Evolutionary conservation across 805 yeast genomes (phyloP), one percentile per base, ranked within the genome.

Genomic region (Nakazawaea wickerhamii): DNA sequence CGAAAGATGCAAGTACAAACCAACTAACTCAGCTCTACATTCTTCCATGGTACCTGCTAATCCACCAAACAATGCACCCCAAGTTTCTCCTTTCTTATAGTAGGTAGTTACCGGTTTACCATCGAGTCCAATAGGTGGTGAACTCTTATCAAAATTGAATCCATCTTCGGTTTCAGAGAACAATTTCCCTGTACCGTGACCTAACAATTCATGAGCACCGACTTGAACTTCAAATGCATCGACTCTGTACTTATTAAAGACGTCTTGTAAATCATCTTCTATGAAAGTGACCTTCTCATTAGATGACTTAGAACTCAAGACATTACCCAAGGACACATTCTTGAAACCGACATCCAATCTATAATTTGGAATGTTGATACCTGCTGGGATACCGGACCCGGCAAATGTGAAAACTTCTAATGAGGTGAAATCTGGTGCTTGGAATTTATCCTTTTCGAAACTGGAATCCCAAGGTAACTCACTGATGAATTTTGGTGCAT

Each of bases 161-260:
- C 70, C 70, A 4, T 68, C 64, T 46, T 68, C 70, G 48, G 73
- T 73, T 54, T 81, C 79, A 52, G 70, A 60, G 51, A 88, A 66
- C 45, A 88, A 68, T 61, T 87, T 88, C 39, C 96, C 96, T 4
- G 93, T 77, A 31, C 96, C 96, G 57, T 88, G 96, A 13, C 96
- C 96, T 48, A 88, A 71, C 50, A 88, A 69, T 63, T 88, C 96
- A 63, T 88, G 96, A 53, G 88, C 83, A 43, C 96, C 96, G 39
- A 88, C 96, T 64, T 88, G 95, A 34, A 88, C 93, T 62, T 88
- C 96, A 59, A 88, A 88, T 0, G 95, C 83, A 37, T 84, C 90
- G 36, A 77, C 82, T 55, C 87, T 73, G 67, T 83, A 82, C 57
- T 81, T 76, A 47, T 80, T 76, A 65, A 75, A 87, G 34, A 79